Base-by-base conservation (phyloP, 768 basidiomycete species). In the Rhodotorula babjevae region DNA sequence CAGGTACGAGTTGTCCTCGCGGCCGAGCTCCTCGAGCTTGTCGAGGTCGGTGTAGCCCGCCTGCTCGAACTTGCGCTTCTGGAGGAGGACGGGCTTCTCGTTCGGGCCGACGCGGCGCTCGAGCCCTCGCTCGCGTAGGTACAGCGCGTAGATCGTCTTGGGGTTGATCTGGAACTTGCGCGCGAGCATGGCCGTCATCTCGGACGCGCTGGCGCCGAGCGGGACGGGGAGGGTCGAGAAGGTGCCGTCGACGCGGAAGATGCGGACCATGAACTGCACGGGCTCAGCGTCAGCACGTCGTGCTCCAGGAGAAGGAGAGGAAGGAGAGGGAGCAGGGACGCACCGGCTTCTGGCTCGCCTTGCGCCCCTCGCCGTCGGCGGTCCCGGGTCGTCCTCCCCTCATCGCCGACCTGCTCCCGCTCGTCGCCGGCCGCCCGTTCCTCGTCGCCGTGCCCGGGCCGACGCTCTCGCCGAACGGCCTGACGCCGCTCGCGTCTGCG, bases 21-120 rank as follows among this genome's bases (percentile, higher is more conserved):
- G 86, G 0, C 88, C 89, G 14, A 96, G 83, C 56, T 88, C 84
- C 69, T 92, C 89, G 14, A 90, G 81, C 53, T 89, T 88, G 79
- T 99, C 95, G 27, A 86, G 85, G 33, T 80, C 85, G 62, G 89
- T 87, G 77, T 93, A 97, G 0, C 95, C 94, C 8, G 93, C 92
- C 79, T 95, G 92, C 75, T 90, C 87, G 72, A 97, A 83, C 50
- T 92, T 85, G 53, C 90, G 85, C 68, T 88, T 86, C 31, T 95
- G 89, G 70, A 96, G 92, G 49, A 87, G 86, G 3, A 92, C 89
- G 0, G 95, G 95, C 59, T 86, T 84, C 81, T 99, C 96, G 2
- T 87, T 87, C 29, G 87, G 86, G 15, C 87, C 87, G 67, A 99
- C 83, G 52, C 93, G 84, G 21, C 95, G 89, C 78, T 98, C 94